These are phyloP conservation scores for Nematocida sp. DNA, from an alignment of 371 early-diverging fungal species.

Conservation along the genomic window DNA sequence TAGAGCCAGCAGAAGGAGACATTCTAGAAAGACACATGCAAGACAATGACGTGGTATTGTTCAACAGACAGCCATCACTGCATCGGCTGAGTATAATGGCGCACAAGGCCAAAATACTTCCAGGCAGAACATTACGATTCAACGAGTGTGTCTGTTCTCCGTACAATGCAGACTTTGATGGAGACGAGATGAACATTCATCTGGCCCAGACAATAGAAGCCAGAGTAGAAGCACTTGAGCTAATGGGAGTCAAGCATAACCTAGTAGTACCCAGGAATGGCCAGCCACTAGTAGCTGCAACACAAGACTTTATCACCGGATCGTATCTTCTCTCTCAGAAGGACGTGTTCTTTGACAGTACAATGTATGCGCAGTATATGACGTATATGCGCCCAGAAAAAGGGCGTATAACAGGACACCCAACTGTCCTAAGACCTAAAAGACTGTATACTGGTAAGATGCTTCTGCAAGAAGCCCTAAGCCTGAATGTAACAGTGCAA, in stretches of 20 bases:
- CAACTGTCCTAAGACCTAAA: conserved; percentile 75
- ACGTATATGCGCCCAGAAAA: conserved; percentile 69
- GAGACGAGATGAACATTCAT: conserved; percentile 99
- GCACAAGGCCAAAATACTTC: conserved; percentile 78
- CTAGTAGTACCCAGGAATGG: conserved; percentile 92
- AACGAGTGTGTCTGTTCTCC: conserved; percentile 98
- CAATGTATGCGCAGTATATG: conserved; percentile 75
- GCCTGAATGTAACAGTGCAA: conserved; percentile 24
- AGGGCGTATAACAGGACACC: conserved; percentile 74
- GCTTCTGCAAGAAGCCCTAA: conserved; percentile 65
- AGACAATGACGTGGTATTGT: conserved; percentile 92
- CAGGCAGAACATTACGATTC: conserved; percentile 92
- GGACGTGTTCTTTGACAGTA: conserved; percentile 84
- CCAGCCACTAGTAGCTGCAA: conserved; percentile 91
- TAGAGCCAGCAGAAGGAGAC: conserved; percentile 76
- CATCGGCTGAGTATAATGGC: conserved; percentile 97
- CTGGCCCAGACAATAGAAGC: conserved; percentile 97
- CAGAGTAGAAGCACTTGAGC: conserved; percentile 82
- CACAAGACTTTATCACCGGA: conserved; percentile 97
- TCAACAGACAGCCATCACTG: conserved; percentile 98
- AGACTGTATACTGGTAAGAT: conserved; percentile 70
- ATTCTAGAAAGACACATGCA: conserved; percentile 87
- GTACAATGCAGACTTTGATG: conserved; percentile 99
- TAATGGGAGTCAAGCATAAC: conserved; percentile 92
- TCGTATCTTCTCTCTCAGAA: conserved; percentile 76